Evolutionary conservation across 2,329 filamentous ascomycete species (phyloP).

Genomic region (Seiridium cupressi): DNA sequence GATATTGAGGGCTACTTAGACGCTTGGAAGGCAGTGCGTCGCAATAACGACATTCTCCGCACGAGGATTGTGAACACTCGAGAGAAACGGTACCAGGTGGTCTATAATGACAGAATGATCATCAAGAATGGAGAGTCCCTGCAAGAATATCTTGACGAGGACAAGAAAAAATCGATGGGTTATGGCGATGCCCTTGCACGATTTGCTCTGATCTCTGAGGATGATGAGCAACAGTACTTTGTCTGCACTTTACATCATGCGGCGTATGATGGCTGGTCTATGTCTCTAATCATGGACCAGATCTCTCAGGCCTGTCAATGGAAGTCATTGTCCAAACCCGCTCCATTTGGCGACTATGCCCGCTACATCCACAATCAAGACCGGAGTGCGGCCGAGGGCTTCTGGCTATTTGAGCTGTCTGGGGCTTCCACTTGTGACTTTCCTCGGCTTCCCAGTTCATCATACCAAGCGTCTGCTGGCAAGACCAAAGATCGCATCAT

Average conservation of each 20-base stretch:
- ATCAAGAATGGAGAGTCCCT: conserved; percentile 5
- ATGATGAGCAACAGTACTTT: neutral
- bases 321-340: neutral
- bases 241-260: conserved; percentile 68
- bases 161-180: conserved; percentile 2
- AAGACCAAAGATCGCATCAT: conserved; percentile 1
- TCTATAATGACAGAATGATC: conserved; percentile 5
- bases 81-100: conserved; percentile 1
- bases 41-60: conserved; percentile 1
- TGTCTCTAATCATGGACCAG: conserved; percentile 2
- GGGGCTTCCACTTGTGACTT: neutral
- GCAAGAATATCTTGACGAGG: neutral
- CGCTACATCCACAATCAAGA: neutral
- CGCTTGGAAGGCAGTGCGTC: conserved; percentile 6
- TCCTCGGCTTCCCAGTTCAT: neutral
- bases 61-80: neutral
- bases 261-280: conserved; percentile 82
- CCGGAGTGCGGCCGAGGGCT: neutral
- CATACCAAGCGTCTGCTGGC: neutral
- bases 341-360: neutral
- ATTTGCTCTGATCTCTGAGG: conserved; percentile 1
- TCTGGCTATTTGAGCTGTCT: neutral
- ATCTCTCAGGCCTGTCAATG: neutral
- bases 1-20: conserved; percentile 1
- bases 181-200: conserved; percentile 1